Percentiles rank a stretch among this genome's conserved stretches.
phyloP scores from a whole-genome alignment of 441 rosid species.

The Gossypium gossypioides region DNA sequence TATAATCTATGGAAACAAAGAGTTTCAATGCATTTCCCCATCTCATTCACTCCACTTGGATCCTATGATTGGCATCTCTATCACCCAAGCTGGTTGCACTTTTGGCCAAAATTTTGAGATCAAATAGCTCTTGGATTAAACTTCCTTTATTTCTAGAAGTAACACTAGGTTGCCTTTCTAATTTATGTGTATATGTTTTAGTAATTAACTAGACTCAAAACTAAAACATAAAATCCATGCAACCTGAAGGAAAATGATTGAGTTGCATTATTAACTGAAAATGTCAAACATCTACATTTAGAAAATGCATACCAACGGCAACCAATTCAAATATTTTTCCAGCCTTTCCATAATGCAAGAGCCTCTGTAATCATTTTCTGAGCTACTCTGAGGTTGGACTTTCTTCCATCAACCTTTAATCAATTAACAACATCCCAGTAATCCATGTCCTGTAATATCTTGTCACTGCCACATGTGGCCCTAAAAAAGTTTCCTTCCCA shows the following conservation, averaged over 20 bases:
- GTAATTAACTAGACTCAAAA: neutral
- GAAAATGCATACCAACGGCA: conserved; percentile 1
- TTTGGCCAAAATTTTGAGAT: neutral
- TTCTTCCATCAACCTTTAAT: neutral
- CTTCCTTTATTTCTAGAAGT: neutral
- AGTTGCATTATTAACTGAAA: neutral
- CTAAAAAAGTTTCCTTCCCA: neutral
- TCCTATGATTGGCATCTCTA: neutral
- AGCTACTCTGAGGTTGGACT: neutral
- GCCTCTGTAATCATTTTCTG: neutral
- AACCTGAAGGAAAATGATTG: neutral
- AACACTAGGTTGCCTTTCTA: neutral
- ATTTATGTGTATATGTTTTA: neutral
- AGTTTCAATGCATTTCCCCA: neutral
- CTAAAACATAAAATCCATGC: neutral
- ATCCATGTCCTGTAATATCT: neutral
- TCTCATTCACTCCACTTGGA: neutral
- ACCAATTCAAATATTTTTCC: neutral
- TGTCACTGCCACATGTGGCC: neutral
- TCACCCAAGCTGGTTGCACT: neutral
- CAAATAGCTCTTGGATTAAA: neutral
- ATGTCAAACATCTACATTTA: neutral
- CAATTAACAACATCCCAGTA: neutral
- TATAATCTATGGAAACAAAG: neutral
- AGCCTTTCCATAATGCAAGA: neutral